These are phyloP conservation scores for Balamuthia mandrillaris DNA, from an alignment of 208 protist species.

Conservation along the genomic window DNA sequence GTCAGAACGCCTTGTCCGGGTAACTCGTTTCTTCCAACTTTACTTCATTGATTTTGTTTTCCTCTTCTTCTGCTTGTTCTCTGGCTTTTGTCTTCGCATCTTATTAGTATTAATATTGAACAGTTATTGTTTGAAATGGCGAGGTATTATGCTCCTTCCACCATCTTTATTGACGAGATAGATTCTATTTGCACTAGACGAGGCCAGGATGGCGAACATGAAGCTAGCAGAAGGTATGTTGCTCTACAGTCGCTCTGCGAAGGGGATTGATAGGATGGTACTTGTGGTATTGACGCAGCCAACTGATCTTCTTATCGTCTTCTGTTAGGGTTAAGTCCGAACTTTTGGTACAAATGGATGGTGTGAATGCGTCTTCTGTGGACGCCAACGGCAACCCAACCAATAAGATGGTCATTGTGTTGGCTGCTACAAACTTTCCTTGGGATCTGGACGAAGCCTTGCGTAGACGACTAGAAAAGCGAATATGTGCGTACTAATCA, in stretches of 20 bases:
- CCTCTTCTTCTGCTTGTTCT: background rate
- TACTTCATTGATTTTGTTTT: too few relatives aligned
- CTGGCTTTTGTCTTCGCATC: background rate
- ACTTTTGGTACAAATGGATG: constrained; percentile 72
- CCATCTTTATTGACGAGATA: constrained; percentile 98
- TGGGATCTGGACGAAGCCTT: constrained; percentile 89
- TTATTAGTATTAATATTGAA: too few relatives aligned
- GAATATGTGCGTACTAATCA: constrained; percentile 58
- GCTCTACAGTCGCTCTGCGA: background rate
- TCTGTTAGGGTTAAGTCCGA: constrained; percentile 67
- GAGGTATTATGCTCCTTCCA: constrained; percentile 84
- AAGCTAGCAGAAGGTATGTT: constrained; percentile 65
- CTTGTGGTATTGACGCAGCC: background rate
- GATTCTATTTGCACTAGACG: constrained; percentile 88
- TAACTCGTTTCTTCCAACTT: constrained; percentile 75
- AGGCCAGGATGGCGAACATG: constrained; percentile 61
- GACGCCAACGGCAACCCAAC: constrained; percentile 86
- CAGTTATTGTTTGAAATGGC: constrained; percentile 86
- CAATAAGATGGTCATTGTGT: constrained; percentile 83
- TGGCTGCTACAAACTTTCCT: constrained; percentile 96
- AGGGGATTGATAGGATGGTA: background rate
- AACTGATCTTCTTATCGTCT: background rate
- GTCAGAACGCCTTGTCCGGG: constrained; percentile 92
- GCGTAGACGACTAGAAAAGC: constrained; percentile 81
- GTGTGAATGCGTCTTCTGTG: too few relatives aligned